Conservation (phyloP, 2,329 filamentous ascomycete genomes). For the Paecilomyces sp. region DNA sequence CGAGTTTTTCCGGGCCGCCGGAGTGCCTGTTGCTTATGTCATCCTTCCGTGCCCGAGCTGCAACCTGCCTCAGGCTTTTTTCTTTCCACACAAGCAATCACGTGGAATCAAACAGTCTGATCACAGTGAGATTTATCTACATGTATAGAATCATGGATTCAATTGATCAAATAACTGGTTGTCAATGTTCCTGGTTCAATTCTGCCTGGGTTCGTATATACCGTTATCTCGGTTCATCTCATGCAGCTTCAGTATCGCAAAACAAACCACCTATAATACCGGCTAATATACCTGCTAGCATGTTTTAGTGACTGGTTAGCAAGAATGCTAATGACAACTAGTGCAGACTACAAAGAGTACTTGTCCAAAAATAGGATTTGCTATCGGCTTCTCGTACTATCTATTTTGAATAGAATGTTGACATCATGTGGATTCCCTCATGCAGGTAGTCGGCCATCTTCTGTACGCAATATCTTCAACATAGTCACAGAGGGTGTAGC, state of each 20-base stretch:
- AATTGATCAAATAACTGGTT: no score
- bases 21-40: constrained; percentile 29
- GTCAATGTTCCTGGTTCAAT: no score
- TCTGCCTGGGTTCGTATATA: no score
- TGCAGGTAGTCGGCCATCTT: no score
- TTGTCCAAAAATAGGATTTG: not conserved
- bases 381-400: not conserved
- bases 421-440: no score
- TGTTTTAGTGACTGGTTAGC: not conserved
- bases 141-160: no score
- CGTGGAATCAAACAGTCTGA: not conserved
- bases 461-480: no score
- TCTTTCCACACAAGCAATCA: not conserved
- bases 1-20: constrained; percentile 36
- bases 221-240: no score
- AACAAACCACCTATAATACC: not conserved
- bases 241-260: not conserved
- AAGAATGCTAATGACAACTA: not conserved
- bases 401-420: not conserved
- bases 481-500: no score
- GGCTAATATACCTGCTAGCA: not conserved
- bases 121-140: not conserved
- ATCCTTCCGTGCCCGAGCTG: constrained; percentile 16
- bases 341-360: not conserved
- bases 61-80: not conserved